Conservation (phyloP, 164 flowering plant species). For the Chloranthus sessilifolius region DNA sequence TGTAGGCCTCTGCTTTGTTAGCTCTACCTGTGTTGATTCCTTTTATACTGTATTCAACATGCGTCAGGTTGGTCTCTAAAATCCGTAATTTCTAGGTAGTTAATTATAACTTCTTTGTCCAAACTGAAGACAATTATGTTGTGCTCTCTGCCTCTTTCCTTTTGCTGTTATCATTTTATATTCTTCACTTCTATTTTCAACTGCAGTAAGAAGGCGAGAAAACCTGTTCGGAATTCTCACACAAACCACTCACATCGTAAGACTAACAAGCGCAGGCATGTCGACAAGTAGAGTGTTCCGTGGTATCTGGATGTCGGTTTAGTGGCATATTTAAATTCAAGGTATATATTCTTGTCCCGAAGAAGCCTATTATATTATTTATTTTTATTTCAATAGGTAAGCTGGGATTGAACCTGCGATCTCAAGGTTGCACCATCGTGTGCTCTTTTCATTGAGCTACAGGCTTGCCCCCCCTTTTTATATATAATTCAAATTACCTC, state of each 20-base stretch:
- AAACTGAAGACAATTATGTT: background rate
- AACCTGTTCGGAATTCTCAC: conserved; percentile 25
- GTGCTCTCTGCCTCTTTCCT: background rate
- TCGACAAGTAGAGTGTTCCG: conserved; percentile 19
- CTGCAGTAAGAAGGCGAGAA: conserved; percentile 46
- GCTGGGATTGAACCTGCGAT: no score
- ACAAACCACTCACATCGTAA: conserved; percentile 52
- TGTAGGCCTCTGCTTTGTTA: conserved; percentile 79
- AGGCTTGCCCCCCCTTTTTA: no score
- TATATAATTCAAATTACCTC: no score
- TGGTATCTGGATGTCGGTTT: background rate
- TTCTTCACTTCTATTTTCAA: no score
- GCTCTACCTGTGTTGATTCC: conserved; percentile 56
- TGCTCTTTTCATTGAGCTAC: no score
- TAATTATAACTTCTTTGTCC: no score
- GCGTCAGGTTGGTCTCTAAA: no score
- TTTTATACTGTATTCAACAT: conserved; percentile 30
- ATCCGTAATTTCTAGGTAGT: conserved; percentile 58
- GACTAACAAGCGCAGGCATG: conserved; percentile 33
- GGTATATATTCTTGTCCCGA: conserved; percentile 6
- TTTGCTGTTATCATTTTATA: background rate
- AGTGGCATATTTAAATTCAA: conserved; percentile 1
- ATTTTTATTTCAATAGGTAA: no score
- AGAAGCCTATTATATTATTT: no score
- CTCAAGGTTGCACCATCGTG: no score